phyloP scores from a whole-genome alignment of 306 rosid genomes.

The Vigna hirtella region DNA sequence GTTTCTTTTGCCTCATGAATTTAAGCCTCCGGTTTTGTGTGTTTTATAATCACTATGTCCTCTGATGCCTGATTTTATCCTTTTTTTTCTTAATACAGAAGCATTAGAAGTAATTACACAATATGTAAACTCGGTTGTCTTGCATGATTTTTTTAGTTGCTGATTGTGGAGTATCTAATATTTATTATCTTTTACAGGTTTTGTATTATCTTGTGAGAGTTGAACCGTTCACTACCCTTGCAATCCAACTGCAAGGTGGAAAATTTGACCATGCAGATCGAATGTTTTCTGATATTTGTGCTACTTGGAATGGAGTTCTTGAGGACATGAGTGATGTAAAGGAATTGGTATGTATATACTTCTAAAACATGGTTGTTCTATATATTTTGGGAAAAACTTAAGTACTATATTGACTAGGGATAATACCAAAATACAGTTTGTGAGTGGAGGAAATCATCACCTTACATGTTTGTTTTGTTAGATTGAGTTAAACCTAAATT shows the following conservation, averaged over 20 bases:
- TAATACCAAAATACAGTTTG: too few species aligned
- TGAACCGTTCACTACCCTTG: constrained; percentile 97
- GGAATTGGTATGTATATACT: constrained; percentile 78
- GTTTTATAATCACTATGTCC: constrained; percentile 11
- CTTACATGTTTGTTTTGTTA: too few species aligned
- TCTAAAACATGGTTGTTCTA: constrained; percentile 29
- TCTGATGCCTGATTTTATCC: constrained; percentile 28
- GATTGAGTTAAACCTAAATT: too few species aligned
- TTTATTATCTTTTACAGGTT: constrained; percentile 67
- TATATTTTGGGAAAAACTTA: neutral
- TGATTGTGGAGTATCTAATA: constrained; percentile 33
- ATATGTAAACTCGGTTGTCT: constrained; percentile 25
- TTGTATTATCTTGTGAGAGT: constrained; percentile 94
- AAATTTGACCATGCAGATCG: constrained; percentile 99
- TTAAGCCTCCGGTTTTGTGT: constrained; percentile 34
- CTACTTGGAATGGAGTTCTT: constrained; percentile 95
- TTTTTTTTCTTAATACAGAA: constrained; percentile 6
- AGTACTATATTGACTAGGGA: too few species aligned
- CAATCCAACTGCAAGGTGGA: constrained; percentile 97
- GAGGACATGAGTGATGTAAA: constrained; percentile 99
- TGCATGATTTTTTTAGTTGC: constrained; percentile 31
- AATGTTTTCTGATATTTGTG: constrained; percentile 92
- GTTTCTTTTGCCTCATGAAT: constrained; percentile 15
- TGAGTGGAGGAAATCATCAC: too few species aligned
- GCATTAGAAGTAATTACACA: constrained; percentile 19